A percentile compares a stretch with the other conserved stretches of the same genome.
Conservation (phyloP, 352 stramenopile genomes). For the Globisporangium orthogonon region DNA sequence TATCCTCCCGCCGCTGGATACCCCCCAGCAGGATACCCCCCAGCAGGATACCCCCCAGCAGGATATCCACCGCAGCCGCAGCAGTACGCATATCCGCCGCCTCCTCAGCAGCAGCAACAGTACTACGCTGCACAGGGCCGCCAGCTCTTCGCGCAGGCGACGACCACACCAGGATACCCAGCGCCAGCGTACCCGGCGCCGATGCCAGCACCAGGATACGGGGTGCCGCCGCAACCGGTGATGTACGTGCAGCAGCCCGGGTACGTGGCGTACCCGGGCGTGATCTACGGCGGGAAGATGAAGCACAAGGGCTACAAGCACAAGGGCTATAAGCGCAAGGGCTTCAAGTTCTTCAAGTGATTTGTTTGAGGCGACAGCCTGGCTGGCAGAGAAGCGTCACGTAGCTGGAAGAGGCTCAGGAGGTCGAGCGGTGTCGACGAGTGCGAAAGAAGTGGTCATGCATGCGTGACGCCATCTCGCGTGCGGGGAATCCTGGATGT, state of each 20-base stretch:
- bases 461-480: background rate
- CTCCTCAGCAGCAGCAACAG: constrained; percentile 29
- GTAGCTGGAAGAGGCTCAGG: background rate
- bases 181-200: constrained; percentile 11
- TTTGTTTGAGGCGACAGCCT: constrained; percentile 21
- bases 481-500: background rate
- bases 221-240: constrained; percentile 8
- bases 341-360: constrained; percentile 52
- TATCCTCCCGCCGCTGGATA: constrained; percentile 15
- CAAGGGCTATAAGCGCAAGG: constrained; percentile 47
- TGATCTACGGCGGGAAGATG: constrained; percentile 42
- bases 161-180: constrained; percentile 18
- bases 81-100: constrained; percentile 27
- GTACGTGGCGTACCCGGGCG: constrained; percentile 58
- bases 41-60: constrained; percentile 14
- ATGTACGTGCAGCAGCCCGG: constrained; percentile 28
- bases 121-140: constrained; percentile 65
- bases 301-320: constrained; percentile 57
- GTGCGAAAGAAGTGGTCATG: background rate
- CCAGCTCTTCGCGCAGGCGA: constrained; percentile 68
- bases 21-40: constrained; percentile 22
- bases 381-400: background rate
- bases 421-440: background rate
- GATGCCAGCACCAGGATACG: constrained; percentile 19
- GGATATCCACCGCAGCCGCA: constrained; percentile 29